Base-by-base conservation (phyloP, 768 basidiomycete species). In the Suillus fuscotomentosus region DNA sequence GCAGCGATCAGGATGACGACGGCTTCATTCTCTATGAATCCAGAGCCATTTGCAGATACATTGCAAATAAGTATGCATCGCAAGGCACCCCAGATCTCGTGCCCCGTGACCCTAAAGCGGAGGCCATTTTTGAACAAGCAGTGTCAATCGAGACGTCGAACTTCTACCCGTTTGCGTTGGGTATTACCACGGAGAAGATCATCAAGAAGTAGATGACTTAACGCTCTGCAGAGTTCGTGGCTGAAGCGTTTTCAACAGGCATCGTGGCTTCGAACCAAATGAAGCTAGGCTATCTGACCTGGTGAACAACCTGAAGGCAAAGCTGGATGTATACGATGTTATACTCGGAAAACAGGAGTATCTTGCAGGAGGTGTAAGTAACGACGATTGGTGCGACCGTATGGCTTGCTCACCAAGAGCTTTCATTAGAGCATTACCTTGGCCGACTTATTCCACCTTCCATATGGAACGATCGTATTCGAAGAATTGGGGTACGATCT, bases 1-100 rank as follows among this genome's bases (percentile, higher is more conserved):
- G 13, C 27, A 24, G 31, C 7, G 22, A 3, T 8, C 24, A 81
- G 80, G 80, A 85, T 56, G 86, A 88, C 57, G 85, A 84, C 64
- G 87, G 86, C 20, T 82, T 86, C 72, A 76, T 82, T 61, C 65
- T 89, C 15, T 87, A 79, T 69, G 86, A 87, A 69, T 80, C 80
- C 59, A 81, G 84, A 17, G 86, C 86, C 4, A 87, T 88, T 67
- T 75, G 70, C 60, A 80, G 83, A 17, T 89, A 88, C 70, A 72
- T 88, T 66, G 82, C 78, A 7, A 67, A 73, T 34, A 87, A 87
- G 74, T 86, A 84, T 69, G 70, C 79, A 20, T 63, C 72, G 42
- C 80, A 84, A 63, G 84, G 84, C 43, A 73, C 80, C 5, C 73
- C 76, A n/a, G 41, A 53, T n/a, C 77, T 88, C 45, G 72, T 85